Base-by-base conservation (phyloP, 768 basidiomycete species). In the Lactarius indigo region DNA sequence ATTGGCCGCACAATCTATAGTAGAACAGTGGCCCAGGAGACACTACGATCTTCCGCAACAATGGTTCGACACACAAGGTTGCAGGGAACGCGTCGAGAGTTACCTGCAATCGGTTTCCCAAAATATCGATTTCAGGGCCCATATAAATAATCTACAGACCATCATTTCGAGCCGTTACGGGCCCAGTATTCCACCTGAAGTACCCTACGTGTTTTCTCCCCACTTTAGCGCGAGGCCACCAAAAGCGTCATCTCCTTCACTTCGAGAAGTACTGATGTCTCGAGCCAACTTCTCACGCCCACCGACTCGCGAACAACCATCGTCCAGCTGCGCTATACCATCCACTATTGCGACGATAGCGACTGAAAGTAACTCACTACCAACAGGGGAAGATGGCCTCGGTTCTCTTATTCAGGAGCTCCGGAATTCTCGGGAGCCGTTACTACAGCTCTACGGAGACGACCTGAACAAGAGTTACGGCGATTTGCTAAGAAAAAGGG, bases 1-100 rank as follows among this genome's bases (percentile, higher is more conserved):
- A 26, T 1, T 3, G 18, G 33, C 47, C 5, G 44, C 60, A 17
- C 42, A 52, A 33, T 33, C 20, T 1, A 26, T 61, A 8, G 8
- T 50, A 3, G 20, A 2, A n/a, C 44, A 8, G 1, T 61, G 60
- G 60, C 60, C 47, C 10, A 4, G 12, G 0, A 20, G 31, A 57
- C 18, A 23, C 30, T 50, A 33, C 6, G 44, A 61, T 23, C 28
- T 59, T 4, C 39, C 26, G 10, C 9, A 23, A 5, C n/a, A 50
- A 50, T 61, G 60, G 60, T 61, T 61, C 60, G 20, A 61, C 60
- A 61, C 18, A 35, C 18, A 12, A 20, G 28, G 18, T 9, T 50
- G 60, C 60, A 35, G 28, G 15, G 42, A 20, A 33, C 7, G n/a
- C 30, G 31, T 61, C 17, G 30, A 50, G 1, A n/a, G 5, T 31